Conservation (phyloP, 1,139 yeast genomes). For the Lodderomyces metapsilosis region DNA sequence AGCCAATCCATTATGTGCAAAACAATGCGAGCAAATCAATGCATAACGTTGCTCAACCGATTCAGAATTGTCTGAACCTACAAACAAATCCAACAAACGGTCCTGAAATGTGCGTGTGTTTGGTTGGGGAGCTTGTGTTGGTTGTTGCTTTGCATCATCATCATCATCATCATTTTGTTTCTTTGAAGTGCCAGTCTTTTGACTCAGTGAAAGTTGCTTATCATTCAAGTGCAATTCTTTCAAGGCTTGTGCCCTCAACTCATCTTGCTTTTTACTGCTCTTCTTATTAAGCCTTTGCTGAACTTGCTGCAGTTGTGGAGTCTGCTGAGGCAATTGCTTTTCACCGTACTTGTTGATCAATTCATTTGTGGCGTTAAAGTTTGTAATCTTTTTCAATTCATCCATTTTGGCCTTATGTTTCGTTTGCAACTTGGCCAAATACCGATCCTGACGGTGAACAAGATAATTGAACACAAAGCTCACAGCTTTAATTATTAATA, state of each 20-base stretch:
- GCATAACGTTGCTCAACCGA: constrained; percentile 68
- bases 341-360: constrained; percentile 58
- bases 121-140: constrained; percentile 1
- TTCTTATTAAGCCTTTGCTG: background rate
- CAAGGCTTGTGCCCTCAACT: constrained; percentile 11
- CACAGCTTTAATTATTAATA: constrained; percentile 21
- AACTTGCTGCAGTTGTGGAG: constrained; percentile 5
- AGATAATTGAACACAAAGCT: constrained; percentile 24
- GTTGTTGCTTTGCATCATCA: constrained; percentile 1
- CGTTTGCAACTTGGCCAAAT: constrained; percentile 33
- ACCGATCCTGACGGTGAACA: constrained; percentile 21
- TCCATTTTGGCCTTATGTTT: constrained; percentile 64
- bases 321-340: constrained; percentile 5
- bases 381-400: constrained; percentile 75
- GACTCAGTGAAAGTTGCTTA: constrained; percentile 2
- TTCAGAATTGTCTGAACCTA: constrained; percentile 71
- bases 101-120: constrained; percentile 35
- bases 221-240: constrained; percentile 13
- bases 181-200: background rate
- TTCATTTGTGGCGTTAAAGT: constrained; percentile 73
- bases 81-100: constrained; percentile 49
- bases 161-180: background rate
- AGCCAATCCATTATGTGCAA: constrained; percentile 77
- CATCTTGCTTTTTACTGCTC: background rate
- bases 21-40: constrained; percentile 65